Evolutionary conservation across 208 protist genomes (phyloP).

Genomic region (Entamoeba invadens): DNA sequence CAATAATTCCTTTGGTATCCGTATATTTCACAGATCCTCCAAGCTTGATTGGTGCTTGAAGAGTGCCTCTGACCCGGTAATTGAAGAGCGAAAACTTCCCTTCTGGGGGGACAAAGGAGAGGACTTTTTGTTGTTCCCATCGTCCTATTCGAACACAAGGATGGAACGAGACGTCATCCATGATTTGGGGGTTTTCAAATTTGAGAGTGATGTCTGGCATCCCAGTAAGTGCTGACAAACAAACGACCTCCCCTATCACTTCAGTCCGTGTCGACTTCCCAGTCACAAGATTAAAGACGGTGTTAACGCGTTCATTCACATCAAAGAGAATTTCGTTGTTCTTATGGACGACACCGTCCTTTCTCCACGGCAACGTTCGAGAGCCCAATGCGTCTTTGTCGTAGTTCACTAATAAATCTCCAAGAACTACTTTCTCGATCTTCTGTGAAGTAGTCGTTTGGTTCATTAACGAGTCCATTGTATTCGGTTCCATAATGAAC

Average conservation of each 20-base stretch:
- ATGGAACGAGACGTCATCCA: neutral
- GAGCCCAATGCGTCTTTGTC: neutral
- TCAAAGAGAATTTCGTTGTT: neutral
- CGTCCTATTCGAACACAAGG: neutral
- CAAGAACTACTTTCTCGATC: neutral
- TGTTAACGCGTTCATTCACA: neutral
- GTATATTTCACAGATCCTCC: neutral
- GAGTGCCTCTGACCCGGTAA: neutral
- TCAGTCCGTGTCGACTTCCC: neutral
- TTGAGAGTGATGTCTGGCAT: neutral
- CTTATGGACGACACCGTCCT: neutral
- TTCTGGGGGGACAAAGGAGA: constrained; percentile 10
- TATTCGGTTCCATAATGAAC: neutral
- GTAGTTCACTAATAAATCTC: neutral
- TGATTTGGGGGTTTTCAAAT: neutral
- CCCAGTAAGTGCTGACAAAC: neutral
- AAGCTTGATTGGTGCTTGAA: neutral
- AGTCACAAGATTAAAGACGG: neutral
- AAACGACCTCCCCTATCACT: neutral
- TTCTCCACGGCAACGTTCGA: neutral
- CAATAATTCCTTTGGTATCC: neutral
- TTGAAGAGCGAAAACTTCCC: neutral
- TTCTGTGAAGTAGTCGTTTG: neutral
- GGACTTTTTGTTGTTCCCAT: neutral
- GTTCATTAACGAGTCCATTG: neutral